Conservation (phyloP, 2,329 filamentous ascomycete genomes). For the Nemania bipapillata region DNA sequence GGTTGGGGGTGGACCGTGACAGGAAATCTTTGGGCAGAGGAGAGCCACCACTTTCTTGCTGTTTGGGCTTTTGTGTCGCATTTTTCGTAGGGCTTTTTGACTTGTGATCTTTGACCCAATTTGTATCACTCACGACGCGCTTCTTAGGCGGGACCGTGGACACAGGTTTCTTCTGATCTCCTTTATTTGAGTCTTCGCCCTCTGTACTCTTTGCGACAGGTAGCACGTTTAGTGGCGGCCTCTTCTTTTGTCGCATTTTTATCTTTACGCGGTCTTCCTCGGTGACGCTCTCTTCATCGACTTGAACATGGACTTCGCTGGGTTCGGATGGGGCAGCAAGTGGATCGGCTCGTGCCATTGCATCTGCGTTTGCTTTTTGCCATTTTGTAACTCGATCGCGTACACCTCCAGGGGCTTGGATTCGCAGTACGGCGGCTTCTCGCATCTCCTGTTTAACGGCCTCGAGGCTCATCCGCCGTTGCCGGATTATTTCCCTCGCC, state of each 20-base stretch:
- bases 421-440: constrained; percentile 66
- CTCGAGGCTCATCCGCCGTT: constrained; percentile 68
- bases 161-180: constrained; percentile 55
- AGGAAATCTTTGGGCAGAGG: constrained; percentile 70
- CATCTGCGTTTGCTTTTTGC: constrained; percentile 80
- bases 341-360: constrained; percentile 64
- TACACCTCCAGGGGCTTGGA: constrained; percentile 74
- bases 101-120: constrained; percentile 77
- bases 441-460: constrained; percentile 69
- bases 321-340: constrained; percentile 67
- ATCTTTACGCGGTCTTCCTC: constrained; percentile 70
- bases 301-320: constrained; percentile 69
- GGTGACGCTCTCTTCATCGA: constrained; percentile 69
- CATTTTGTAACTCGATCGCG: constrained; percentile 83
- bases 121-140: constrained; percentile 89
- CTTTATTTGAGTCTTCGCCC: constrained; percentile 48
- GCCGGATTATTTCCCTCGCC: constrained; percentile 54
- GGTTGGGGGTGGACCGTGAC: constrained; percentile 64
- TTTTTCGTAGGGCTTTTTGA: constrained; percentile 61
- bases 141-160: constrained; percentile 79
- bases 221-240: constrained; percentile 51
- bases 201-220: constrained; percentile 47
- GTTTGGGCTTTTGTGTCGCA: constrained; percentile 53
- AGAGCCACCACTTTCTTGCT: constrained; percentile 51
- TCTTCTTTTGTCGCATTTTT: constrained; percentile 62